Evolutionary conservation across 345 rosid genomes (phyloP), one percentile per base, ranked within the genome.

Genomic region (Citrus trifoliata): DNA sequence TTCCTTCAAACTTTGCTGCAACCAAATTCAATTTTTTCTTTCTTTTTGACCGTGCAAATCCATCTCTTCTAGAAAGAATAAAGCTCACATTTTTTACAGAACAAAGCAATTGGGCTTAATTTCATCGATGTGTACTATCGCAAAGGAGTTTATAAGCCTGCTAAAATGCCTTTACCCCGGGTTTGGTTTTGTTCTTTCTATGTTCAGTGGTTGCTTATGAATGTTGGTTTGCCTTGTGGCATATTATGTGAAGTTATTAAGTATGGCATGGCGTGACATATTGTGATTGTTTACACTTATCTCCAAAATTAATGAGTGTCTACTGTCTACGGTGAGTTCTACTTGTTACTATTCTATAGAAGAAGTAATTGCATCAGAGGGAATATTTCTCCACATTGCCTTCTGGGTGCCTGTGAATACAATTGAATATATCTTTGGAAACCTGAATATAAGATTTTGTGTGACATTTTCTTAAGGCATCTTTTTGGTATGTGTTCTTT

Each of bases 31-130:
- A n/a, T n/a, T n/a, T n/a, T n/a, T n/a, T n/a, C n/a, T n/a, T n/a
- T n/a, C n/a, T n/a, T n/a, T n/a, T n/a, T n/a, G n/a, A n/a, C n/a
- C n/a, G n/a, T n/a, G n/a, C n/a, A n/a, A n/a, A n/a, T n/a, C n/a
- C n/a, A n/a, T n/a, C n/a, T n/a, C n/a, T n/a, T n/a, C n/a, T n/a
- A n/a, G n/a, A n/a, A n/a, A n/a, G n/a, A n/a, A n/a, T n/a, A n/a
- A n/a, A n/a, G n/a, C n/a, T n/a, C n/a, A n/a, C n/a, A n/a, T n/a
- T n/a, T n/a, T n/a, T n/a, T n/a, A n/a, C n/a, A n/a, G 82, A 91
- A 91, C 85, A 92, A 87, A 71, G 99, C 96, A 0, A 86, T 93
- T 51, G 99, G 98, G 70, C 83, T 95, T 78, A 95, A 95, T 86
- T 95, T 95, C 83, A 91, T 92, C 13, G 99, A 95, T 85, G 77